These are phyloP conservation scores for Ganoderma meredithae DNA, from an alignment of 1,284 basidiomycete species.

Conservation along the genomic window DNA sequence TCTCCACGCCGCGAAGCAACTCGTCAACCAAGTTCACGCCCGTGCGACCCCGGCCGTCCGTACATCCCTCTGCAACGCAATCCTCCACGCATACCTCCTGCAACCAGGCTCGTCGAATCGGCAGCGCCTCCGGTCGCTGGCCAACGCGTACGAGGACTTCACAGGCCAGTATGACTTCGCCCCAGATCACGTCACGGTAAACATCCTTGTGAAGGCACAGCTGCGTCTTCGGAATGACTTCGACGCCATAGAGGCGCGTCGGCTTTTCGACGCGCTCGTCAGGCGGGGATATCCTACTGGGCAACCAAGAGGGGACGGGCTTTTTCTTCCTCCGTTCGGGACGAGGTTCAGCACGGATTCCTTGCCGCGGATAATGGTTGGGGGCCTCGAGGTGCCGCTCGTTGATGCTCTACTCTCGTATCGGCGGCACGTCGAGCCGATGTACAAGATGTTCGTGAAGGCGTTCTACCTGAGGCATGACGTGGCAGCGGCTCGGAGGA, in stretches of 20 bases:
- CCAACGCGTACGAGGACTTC: constrained; percentile 51
- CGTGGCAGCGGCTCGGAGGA: constrained; percentile 54
- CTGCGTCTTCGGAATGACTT: constrained; percentile 55
- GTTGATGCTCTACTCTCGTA: constrained; percentile 54
- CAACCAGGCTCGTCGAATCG: constrained; percentile 46
- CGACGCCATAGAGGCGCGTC: constrained; percentile 50
- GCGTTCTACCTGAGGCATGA: constrained; percentile 65
- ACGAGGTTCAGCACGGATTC: background rate
- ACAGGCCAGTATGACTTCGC: constrained; percentile 50
- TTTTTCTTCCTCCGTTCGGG: background rate
- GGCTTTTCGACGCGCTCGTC: constrained; percentile 67
- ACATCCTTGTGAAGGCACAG: constrained; percentile 65
- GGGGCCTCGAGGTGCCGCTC: constrained; percentile 42
- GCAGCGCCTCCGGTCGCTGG: constrained; percentile 51
- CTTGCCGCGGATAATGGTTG: constrained; percentile 1
- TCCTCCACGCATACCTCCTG: constrained; percentile 54
- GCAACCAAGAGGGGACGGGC: background rate
- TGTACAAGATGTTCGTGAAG: constrained; percentile 77
- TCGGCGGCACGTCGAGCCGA: constrained; percentile 61
- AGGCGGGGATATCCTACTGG: constrained; percentile 61
- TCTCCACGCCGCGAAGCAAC: constrained; percentile 47
- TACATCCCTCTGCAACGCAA: constrained; percentile 60
- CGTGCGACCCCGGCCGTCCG: constrained; percentile 41
- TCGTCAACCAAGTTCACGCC: constrained; percentile 44
- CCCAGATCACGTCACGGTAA: constrained; percentile 70